These are phyloP conservation scores for Xylogone sp. DNA, from an alignment of 2,329 filamentous ascomycete species.

Conservation along the genomic window DNA sequence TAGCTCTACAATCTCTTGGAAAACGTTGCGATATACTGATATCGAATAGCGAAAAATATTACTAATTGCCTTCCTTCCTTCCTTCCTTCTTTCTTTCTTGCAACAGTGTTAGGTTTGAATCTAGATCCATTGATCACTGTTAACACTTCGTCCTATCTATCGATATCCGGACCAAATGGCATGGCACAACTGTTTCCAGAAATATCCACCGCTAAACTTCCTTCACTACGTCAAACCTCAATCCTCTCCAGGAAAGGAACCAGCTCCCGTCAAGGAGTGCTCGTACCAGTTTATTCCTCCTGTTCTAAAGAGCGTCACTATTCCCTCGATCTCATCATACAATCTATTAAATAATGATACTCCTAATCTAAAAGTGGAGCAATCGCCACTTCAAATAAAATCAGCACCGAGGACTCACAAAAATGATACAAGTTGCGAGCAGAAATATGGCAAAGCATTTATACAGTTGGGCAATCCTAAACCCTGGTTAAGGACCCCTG, in stretches of 20 bases:
- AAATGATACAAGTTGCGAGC: slow-evolving; percentile 19
- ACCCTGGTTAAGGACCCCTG: slow-evolving; percentile 56
- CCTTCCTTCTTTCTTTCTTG: no score
- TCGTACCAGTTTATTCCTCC: slow-evolving; percentile 20
- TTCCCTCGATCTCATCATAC: slow-evolving; percentile 28
- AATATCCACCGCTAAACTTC: slow-evolving; percentile 22
- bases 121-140: no score
- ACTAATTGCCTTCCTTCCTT: no score
- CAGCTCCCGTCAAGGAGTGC: slow-evolving; percentile 25
- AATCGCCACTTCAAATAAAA: slow-evolving; percentile 20
- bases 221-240: slow-evolving; percentile 14
- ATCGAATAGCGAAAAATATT: no score
- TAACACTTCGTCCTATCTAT: no score
- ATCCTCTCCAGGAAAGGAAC: slow-evolving; percentile 28
- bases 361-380: slow-evolving; percentile 19
- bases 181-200: slow-evolving; percentile 25
- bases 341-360: slow-evolving; percentile 22
- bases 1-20: no score
- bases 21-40: no score
- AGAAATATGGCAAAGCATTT: slow-evolving; percentile 19
- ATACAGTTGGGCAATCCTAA: slow-evolving; percentile 26
- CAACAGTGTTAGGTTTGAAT: no score
- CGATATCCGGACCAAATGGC: slow-evolving; percentile 23
- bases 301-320: slow-evolving; percentile 18
- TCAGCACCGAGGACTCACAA: slow-evolving; percentile 15